Percentiles rank a stretch among this genome's conserved stretches.
Evolutionary conservation across 2,329 filamentous ascomycete genomes (phyloP).

Genomic region (Thielaviopsis euricoi): DNA sequence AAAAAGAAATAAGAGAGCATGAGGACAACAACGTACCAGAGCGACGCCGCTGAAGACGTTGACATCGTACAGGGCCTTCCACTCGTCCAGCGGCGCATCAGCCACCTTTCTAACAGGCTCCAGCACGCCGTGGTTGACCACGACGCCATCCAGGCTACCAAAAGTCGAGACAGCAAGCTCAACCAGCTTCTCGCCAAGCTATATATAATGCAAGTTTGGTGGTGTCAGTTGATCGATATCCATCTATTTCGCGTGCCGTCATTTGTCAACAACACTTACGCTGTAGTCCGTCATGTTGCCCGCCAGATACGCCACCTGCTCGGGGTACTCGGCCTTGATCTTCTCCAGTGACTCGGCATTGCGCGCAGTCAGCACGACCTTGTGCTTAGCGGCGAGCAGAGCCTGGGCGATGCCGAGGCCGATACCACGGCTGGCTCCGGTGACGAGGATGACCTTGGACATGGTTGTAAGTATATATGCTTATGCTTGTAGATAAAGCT

Average conservation of each 20-base stretch:
- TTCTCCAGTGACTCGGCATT: constrained; percentile 31
- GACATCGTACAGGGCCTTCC: constrained; percentile 60
- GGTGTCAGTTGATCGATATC: neutral
- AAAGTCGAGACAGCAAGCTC: constrained; percentile 50
- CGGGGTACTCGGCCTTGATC: constrained; percentile 33
- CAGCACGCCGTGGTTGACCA: constrained; percentile 77
- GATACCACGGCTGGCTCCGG: constrained; percentile 47
- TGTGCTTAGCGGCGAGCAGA: constrained; percentile 37
- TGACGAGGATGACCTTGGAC: constrained; percentile 54
- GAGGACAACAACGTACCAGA: constrained; percentile 44
- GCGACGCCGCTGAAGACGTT: constrained; percentile 77
- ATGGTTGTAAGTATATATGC: constrained; percentile 46
- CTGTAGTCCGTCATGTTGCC: constrained; percentile 38
- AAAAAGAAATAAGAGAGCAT: neutral
- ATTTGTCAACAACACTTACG: constrained; percentile 19
- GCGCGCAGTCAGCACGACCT: constrained; percentile 41
- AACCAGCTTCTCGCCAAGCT: constrained; percentile 36
- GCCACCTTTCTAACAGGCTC: constrained; percentile 57
- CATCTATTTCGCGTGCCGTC: no score
- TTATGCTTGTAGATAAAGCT: constrained; percentile 28
- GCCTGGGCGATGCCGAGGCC: constrained; percentile 38
- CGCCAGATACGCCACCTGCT: constrained; percentile 37
- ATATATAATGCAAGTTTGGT: neutral
- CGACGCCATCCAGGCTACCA: constrained; percentile 59
- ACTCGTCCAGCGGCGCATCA: constrained; percentile 53